These are phyloP conservation scores for Candida sojae DNA, from an alignment of 1,139 yeast species.

Conservation along the genomic window DNA sequence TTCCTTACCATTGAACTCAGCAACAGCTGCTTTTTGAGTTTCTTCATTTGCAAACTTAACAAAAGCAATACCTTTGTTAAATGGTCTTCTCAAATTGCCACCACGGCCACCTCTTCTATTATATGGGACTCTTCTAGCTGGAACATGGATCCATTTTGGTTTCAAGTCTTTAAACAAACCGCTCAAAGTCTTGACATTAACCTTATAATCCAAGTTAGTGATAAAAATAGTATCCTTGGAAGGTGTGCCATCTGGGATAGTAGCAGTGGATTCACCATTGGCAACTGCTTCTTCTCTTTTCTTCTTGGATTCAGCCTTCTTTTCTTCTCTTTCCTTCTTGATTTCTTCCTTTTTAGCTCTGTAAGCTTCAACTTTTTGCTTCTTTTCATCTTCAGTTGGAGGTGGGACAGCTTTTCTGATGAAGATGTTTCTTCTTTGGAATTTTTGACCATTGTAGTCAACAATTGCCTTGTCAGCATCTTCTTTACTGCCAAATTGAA, in stretches of 20 bases:
- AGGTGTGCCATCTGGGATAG: slow-evolving; percentile 51
- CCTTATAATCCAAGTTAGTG: slow-evolving; percentile 56
- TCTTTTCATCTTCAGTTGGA: slow-evolving; percentile 50
- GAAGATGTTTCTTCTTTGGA: slow-evolving; percentile 49
- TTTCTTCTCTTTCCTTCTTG: slow-evolving; percentile 22
- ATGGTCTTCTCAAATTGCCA: slow-evolving; percentile 30
- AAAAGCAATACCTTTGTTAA: slow-evolving; percentile 66
- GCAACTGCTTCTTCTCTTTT: slow-evolving; percentile 17
- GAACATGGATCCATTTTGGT: slow-evolving; percentile 61
- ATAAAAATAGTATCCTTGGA: slow-evolving; percentile 59
- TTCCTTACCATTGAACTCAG: slow-evolving; percentile 52
- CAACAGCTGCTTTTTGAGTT: slow-evolving; percentile 49
- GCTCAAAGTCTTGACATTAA: slow-evolving; percentile 44
- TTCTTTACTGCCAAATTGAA: slow-evolving; percentile 48
- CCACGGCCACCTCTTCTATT: slow-evolving; percentile 39
- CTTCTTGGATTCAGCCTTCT: slow-evolving; percentile 18
- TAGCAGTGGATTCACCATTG: slow-evolving; percentile 14
- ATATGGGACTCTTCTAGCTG: slow-evolving; percentile 48
- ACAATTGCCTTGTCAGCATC: slow-evolving; percentile 52
- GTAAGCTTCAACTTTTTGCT: slow-evolving; percentile 38
- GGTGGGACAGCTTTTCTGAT: slow-evolving; percentile 56
- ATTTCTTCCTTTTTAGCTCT: slow-evolving; percentile 34
- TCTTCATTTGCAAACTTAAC: slow-evolving; percentile 53
- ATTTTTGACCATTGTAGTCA: slow-evolving; percentile 43
- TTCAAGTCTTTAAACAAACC: slow-evolving; percentile 47